Percentiles rank a stretch among this genome's conserved stretches.
These are phyloP conservation scores for Saitozyma sp. DNA, from an alignment of 768 basidiomycete species.

Conservation along the genomic window DNA sequence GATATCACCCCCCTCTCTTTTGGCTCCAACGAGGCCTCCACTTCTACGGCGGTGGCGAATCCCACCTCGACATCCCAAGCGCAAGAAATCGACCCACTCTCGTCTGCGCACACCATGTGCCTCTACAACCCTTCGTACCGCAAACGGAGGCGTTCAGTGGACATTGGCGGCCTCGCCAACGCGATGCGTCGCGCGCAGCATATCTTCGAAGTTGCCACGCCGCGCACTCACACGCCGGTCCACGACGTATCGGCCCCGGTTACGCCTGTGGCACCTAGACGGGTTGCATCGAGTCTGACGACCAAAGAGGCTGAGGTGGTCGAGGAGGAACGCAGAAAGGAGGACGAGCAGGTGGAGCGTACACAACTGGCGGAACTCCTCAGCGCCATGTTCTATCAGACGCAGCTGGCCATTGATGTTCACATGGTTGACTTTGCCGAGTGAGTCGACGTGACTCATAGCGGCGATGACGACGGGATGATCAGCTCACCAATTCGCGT, in stretches of 20 bases:
- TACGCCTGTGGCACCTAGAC: not conserved
- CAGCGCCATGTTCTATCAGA: constrained; percentile 80
- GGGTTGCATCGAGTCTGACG: too few relatives aligned
- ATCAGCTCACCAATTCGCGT: not conserved
- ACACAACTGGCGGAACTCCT: constrained; percentile 72
- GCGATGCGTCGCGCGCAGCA: constrained; percentile 58
- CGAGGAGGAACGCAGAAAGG: not conserved
- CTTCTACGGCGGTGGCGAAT: not conserved
- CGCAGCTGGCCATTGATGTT: constrained; percentile 63
- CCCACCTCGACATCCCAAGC: not conserved
- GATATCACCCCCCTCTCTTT: not conserved
- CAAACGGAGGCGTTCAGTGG: constrained; percentile 68
- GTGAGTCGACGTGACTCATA: constrained; percentile 22
- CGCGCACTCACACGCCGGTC: constrained; percentile 58
- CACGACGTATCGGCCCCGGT: constrained; percentile 9
- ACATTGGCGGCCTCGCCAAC: constrained; percentile 82
- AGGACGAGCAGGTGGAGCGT: constrained; percentile 19
- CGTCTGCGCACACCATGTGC: constrained; percentile 7
- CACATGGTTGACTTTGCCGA: constrained; percentile 45
- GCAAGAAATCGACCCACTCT: not conserved
- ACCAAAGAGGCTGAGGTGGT: too few relatives aligned
- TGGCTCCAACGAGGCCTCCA: not conserved
- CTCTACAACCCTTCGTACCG: constrained; percentile 17
- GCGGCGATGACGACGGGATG: constrained; percentile 2
- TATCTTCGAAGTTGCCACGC: constrained; percentile 62